Percentiles rank a stretch among this genome's conserved stretches.
Evolutionary conservation across 306 rosid genomes (phyloP).

Genomic region (Acacia acuminata): DNA sequence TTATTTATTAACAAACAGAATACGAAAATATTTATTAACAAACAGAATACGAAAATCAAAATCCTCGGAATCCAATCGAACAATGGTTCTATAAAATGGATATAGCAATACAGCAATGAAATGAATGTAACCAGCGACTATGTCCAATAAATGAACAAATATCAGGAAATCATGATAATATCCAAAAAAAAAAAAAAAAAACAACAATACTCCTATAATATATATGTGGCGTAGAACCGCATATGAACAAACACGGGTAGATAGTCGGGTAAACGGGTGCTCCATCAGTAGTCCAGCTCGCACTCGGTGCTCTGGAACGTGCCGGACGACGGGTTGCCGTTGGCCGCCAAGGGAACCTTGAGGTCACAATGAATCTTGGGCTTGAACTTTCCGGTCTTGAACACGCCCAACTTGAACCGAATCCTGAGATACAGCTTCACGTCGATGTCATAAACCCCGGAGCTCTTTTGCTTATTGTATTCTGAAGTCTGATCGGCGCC

Average conservation of each 20-base stretch:
- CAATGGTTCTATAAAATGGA: too few species aligned
- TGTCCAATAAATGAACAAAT: conserved; percentile 20
- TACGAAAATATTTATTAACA: background rate
- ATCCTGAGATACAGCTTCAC: conserved; percentile 41
- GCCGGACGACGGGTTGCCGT: background rate
- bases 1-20: background rate
- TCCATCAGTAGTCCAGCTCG: conserved; percentile 35
- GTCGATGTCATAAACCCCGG: conserved; percentile 42
- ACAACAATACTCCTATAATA: background rate
- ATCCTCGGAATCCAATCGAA: background rate
- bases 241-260: background rate
- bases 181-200: background rate
- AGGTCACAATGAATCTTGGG: conserved; percentile 53
- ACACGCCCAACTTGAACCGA: conserved; percentile 38
- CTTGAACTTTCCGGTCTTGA: conserved; percentile 41
- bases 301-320: conserved; percentile 40
- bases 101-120: background rate
- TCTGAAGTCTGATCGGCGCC: background rate
- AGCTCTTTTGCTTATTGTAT: conserved; percentile 28
- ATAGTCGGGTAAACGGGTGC: background rate
- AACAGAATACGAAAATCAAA: background rate
- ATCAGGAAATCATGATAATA: background rate
- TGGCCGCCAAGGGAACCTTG: conserved; percentile 44
- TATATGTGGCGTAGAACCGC: background rate
- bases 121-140: background rate